phyloP scores from a whole-genome alignment of 371 early-diverging fungal genomes.

The Apophysomyces sp. region DNA sequence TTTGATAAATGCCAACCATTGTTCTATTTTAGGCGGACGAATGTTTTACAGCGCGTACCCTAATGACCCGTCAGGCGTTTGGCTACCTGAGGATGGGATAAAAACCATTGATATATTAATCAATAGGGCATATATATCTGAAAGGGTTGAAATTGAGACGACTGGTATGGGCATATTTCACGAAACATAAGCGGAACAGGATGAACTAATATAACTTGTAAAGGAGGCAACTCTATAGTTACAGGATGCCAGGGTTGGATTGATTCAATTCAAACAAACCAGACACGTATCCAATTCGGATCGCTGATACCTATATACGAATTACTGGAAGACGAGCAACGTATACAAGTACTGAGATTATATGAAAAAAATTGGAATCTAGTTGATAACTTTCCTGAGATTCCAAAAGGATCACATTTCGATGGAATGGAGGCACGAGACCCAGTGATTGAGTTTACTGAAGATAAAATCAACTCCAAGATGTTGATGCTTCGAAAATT shows the following conservation, averaged over 20 bases:
- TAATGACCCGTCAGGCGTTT: neutral
- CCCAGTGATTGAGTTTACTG: neutral
- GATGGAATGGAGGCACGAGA: neutral
- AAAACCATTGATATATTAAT: neutral
- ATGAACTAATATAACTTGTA: neutral
- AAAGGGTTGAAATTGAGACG: too few species aligned
- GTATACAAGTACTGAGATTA: neutral
- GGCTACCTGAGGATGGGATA: neutral
- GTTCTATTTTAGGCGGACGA: neutral
- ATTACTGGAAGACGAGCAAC: neutral
- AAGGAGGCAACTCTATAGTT: neutral
- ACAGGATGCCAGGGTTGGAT: neutral
- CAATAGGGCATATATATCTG: neutral
- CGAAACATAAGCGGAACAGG: neutral
- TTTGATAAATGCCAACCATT: too few species aligned
- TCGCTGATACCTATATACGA: neutral
- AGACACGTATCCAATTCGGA: neutral
- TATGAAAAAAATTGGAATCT: neutral
- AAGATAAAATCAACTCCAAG: neutral
- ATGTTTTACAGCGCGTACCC: neutral
- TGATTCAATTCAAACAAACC: neutral
- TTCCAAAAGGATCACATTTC: neutral
- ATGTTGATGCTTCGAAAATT: neutral
- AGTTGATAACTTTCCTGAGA: neutral
- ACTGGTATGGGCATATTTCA: neutral